Evolutionary conservation across 2,329 filamentous ascomycete species (phyloP).

Genomic region (Nannizziopsis barbatae): DNA sequence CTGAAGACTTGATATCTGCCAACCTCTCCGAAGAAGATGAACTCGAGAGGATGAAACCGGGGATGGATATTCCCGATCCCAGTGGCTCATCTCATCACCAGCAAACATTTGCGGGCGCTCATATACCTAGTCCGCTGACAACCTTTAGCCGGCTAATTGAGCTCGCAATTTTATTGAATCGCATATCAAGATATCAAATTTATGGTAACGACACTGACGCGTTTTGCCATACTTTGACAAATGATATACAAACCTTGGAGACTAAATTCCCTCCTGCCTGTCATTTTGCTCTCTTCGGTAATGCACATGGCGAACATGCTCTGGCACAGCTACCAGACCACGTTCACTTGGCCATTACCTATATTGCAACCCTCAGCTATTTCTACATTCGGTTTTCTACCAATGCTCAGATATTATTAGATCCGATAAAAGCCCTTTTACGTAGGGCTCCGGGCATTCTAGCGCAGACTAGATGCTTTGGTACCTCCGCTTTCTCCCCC

Average conservation of each 20-base stretch:
- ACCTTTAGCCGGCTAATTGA: constrained; percentile 43
- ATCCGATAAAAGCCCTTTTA: constrained; percentile 30
- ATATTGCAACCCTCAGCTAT: constrained; percentile 28
- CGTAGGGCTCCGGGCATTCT: constrained; percentile 28
- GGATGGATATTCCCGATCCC: constrained; percentile 41
- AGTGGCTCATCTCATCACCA: constrained; percentile 25
- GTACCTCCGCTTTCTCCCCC: constrained; percentile 28
- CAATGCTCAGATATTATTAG: constrained; percentile 25
- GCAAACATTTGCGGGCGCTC: constrained; percentile 23
- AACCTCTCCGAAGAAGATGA: constrained; percentile 52
- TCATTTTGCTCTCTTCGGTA: constrained; percentile 7
- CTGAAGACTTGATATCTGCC: constrained; percentile 41
- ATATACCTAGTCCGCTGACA: constrained; percentile 39
- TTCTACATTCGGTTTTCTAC: constrained; percentile 27
- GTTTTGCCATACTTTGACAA: constrained; percentile 9
- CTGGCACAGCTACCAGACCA: constrained; percentile 29
- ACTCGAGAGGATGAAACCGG: constrained; percentile 63
- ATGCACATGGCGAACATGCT: neutral
- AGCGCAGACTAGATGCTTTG: constrained; percentile 31
- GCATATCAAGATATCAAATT: constrained; percentile 4
- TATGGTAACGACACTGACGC: neutral
- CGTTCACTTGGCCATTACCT: constrained; percentile 29
- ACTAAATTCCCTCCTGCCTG: constrained; percentile 7
- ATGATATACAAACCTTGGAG: constrained; percentile 12
- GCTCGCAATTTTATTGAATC: constrained; percentile 20